Base-by-base conservation (phyloP, 352 stramenopile genomes). In the Plasmopara viticola region DNA sequence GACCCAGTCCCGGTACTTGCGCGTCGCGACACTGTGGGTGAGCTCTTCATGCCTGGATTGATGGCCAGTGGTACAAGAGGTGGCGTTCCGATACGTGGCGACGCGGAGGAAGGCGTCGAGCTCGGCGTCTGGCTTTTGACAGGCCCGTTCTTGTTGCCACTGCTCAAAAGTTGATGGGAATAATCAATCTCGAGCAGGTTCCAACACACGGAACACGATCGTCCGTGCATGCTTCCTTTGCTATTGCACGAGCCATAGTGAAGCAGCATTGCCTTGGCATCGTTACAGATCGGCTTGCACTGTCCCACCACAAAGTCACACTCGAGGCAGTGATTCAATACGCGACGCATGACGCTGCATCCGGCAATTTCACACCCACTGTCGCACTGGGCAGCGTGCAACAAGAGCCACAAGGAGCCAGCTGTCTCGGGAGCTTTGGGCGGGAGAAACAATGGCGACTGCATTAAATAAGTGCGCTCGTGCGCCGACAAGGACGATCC, bases 231-330 rank as follows among this genome's bases (percentile, higher is more conserved):
- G 31, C 62, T 72, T 9, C 64, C 67, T 28, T 72, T 64, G 46
- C 58, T 66, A 48, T 69, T 68, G 31, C 78, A 90, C 2, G 74
- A 83, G 0, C 64, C 79, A 42, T 84, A 76, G 49, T 90, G 79
- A 0, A 90, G 59, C 29, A 87, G 57, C 74, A 90, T 90, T 1
- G 74, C 72, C 65, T 87, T 90, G 10, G 77, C 79, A 44, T 87
- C 79, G 50, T 90, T 87, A 48, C 79, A 90, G 1, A 73, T 66
- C 35, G 82, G 70, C 29, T 74, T 76, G 60, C 79, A 90, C 37
- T 71, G 76, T 9, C 74, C 77, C n/a, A 90, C 52, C 4, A 72
- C 48, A 5, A 71, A 47, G 29, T 90, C 74, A 41, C 79, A 90
- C 14, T 65, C 61, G 31, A 84, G 45, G 20, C 79, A 90, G 43